Evolutionary conservation across 257 asterid species (phyloP).

Genomic region (Knoxia roxburghii): DNA sequence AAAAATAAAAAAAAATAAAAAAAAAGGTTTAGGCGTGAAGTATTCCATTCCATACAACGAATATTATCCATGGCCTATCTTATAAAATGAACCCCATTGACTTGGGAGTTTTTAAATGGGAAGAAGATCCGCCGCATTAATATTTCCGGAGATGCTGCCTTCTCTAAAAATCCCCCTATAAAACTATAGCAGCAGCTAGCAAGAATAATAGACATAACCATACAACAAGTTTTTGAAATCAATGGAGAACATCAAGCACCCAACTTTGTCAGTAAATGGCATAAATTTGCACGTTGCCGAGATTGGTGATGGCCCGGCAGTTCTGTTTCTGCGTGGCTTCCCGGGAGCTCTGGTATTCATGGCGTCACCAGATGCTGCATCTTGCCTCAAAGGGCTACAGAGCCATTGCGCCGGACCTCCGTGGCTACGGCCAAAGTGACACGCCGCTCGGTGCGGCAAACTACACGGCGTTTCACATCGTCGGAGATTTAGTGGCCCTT

Average conservation of each 20-base stretch:
- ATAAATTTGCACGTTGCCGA: conserved; percentile 87
- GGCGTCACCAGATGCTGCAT: conserved; percentile 91
- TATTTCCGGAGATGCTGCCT: too few relatives aligned
- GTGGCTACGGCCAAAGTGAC: conserved; percentile 92
- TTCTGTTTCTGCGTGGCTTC: conserved; percentile 82
- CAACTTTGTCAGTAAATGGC: conserved; percentile 47
- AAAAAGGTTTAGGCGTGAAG: too few relatives aligned
- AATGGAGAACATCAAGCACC: conserved; percentile 70
- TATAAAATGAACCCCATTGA: too few relatives aligned
- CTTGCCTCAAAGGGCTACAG: conserved; percentile 79
- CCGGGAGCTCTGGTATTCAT: conserved; percentile 98
- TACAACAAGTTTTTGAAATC: too few relatives aligned
- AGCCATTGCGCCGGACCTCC: conserved; percentile 87
- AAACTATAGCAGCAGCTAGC: too few relatives aligned
- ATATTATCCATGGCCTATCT: too few relatives aligned
- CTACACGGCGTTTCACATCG: conserved; percentile 67
- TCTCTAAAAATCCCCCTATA: too few relatives aligned
- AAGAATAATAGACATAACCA: too few relatives aligned
- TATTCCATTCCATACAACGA: too few relatives aligned
- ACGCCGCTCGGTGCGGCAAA: conserved; percentile 58
- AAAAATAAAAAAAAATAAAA: too few relatives aligned
- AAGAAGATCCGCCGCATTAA: too few relatives aligned
- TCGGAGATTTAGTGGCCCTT: conserved; percentile 72
- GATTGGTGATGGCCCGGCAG: conserved; percentile 74
- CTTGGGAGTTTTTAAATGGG: too few relatives aligned